Evolutionary conservation across 73 alveolate species (phyloP), one percentile per base, ranked within the genome.

Genomic region (Effrenium voratum): DNA sequence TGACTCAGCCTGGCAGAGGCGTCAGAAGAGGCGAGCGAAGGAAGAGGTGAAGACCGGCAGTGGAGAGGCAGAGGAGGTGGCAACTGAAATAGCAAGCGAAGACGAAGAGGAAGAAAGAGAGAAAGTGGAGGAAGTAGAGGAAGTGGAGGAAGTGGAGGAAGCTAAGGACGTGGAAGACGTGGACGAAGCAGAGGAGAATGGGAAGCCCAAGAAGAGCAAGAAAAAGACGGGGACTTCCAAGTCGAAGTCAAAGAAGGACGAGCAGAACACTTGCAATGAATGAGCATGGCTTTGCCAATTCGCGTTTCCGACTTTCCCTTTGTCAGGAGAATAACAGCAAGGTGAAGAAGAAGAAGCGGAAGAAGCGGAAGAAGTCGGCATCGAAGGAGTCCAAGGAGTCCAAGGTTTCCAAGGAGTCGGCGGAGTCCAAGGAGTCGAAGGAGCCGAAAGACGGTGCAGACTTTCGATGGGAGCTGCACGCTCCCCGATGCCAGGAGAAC

Each of bases 1-100:
- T 19, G 94, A 85, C 34, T 57, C 94, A 32, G 82, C 94, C 30
- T 85, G 94, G 94, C 79, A 85, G 94, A 38, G 94, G 45, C 68
- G 94, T 57, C 55, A 79, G 68, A 44, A 73, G 73, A 72, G 82
- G 36, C 94, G 94, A 8, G 55, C 38, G 24, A 81, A 59, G 13
- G 76, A 46, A 4, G 82, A 60, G 63, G 34, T 30, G 16, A 44
- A 10, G 41, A 3, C 16, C 72, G 60, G 13, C 52, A 36, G 41
- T 8, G 85, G 36, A 22, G 41, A 59, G 73, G 73, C 22, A 28
- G 32, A 28, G 30, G 30, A 59, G 73, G 73, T 26, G 26, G 41
- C n/a, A n/a, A n/a, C 36, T 22, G 15, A 60, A 22, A 4, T 22
- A 60, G 16, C 8, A 22, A 60, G 30, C 16, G 16, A 10, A 60